Conservation (phyloP, 768 basidiomycete genomes). For the Lanmaoa pseudosensibilis region DNA sequence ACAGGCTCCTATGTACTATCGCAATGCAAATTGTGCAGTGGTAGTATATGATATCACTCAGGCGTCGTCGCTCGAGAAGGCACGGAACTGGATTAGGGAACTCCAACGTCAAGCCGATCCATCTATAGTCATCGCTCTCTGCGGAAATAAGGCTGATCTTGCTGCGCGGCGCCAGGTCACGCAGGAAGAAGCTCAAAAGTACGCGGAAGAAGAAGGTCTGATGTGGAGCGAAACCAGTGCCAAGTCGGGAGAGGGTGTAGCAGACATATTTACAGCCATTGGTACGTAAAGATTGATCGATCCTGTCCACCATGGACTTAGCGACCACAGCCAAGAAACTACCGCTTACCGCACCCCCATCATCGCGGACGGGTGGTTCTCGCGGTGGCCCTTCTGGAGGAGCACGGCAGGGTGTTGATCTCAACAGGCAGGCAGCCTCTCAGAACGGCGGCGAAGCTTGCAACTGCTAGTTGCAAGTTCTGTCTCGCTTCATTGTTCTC, state of each 20-base stretch:
- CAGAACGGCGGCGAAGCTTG: conserved; percentile 61
- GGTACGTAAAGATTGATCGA: conserved; percentile 49
- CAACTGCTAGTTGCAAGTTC: conserved; percentile 58
- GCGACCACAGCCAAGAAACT: conserved; percentile 72
- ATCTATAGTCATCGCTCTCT: conserved; percentile 92
- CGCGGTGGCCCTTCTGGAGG: conserved; percentile 51
- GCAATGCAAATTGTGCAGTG: conserved; percentile 91
- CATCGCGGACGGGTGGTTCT: conserved; percentile 55
- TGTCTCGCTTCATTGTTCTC: neutral
- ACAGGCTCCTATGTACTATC: conserved; percentile 95
- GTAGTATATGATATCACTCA: conserved; percentile 98
- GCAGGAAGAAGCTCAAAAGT: conserved; percentile 88
- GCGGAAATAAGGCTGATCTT: conserved; percentile 94
- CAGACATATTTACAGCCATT: conserved; percentile 83
- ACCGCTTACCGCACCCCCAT: conserved; percentile 74
- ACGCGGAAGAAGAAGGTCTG: conserved; percentile 87
- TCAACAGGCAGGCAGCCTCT: conserved; percentile 63
- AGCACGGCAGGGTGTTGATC: conserved; percentile 69
- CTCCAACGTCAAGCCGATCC: conserved; percentile 98
- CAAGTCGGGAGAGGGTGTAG: conserved; percentile 84
- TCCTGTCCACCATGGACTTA: neutral
- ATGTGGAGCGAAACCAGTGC: conserved; percentile 94
- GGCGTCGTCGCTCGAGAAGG: conserved; percentile 88
- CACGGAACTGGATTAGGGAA: conserved; percentile 94
- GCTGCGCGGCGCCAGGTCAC: conserved; percentile 81